A percentile compares a stretch with the other conserved stretches of the same genome.
Evolutionary conservation across 805 yeast species (phyloP).

Genomic region (Suhomyces pyralidae): DNA sequence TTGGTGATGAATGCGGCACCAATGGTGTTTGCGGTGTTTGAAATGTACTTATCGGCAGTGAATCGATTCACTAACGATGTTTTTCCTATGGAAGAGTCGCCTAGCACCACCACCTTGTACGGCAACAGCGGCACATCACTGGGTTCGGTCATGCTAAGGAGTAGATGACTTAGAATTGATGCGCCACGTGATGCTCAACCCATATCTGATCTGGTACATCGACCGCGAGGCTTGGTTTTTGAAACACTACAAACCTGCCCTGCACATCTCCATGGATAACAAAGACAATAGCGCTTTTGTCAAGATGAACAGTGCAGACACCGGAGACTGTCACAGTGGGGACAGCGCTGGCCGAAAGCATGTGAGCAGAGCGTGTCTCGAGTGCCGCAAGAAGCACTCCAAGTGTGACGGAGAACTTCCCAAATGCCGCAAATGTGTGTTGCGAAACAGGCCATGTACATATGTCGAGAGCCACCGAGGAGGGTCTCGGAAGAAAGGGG

Average conservation of each 20-base stretch:
- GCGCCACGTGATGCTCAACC: background rate
- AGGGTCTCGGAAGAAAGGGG: constrained; percentile 52
- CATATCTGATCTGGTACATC: background rate
- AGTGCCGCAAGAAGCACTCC: constrained; percentile 49
- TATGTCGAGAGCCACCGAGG: constrained; percentile 54
- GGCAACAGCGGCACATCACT: constrained; percentile 19
- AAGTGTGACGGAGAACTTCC: constrained; percentile 52
- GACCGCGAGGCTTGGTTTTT: constrained; percentile 1
- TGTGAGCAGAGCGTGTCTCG: constrained; percentile 41
- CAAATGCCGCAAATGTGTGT: constrained; percentile 40
- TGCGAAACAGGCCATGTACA: constrained; percentile 35
- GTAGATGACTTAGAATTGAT: background rate
- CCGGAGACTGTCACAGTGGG: background rate
- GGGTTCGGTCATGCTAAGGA: constrained; percentile 4
- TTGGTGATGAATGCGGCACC: constrained; percentile 98
- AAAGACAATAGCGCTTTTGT: too few species aligned
- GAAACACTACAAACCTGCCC: background rate
- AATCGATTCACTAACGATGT: constrained; percentile 80
- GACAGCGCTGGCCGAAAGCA: constrained; percentile 5
- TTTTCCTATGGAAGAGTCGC: constrained; percentile 63
- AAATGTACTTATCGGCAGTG: constrained; percentile 68
- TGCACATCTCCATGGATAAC: background rate
- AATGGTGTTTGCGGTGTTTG: constrained; percentile 82
- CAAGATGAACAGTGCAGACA: background rate
- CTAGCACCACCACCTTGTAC: constrained; percentile 41